Conservation (phyloP, 2,329 filamentous ascomycete genomes). For the Zasmidium citrigriseum region DNA sequence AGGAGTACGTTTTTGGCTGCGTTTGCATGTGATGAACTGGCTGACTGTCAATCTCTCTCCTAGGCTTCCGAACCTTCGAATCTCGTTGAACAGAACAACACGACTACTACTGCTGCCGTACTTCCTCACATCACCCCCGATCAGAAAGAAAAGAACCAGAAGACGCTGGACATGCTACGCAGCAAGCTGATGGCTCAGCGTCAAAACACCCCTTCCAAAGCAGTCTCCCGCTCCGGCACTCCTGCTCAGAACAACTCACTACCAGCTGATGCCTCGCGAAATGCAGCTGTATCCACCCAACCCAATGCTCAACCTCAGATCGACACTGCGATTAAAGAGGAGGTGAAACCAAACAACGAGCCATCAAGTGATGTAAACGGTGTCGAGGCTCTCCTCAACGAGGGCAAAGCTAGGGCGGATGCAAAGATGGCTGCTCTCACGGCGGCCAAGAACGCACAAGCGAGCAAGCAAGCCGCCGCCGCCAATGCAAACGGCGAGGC, state of each 20-base stretch:
- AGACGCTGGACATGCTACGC: conserved; percentile 35
- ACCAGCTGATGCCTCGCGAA: not conserved
- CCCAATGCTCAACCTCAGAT: conserved; percentile 1
- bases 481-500: conserved; percentile 3
- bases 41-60: conserved; percentile 15
- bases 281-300: not conserved
- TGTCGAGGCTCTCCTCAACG: conserved; percentile 26
- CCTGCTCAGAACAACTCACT: not conserved
- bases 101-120: not conserved
- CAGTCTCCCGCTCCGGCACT: not conserved
- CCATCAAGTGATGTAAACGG: conserved; percentile 1
- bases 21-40: conserved; percentile 14
- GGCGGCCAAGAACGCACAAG: not conserved
- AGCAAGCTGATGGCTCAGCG: conserved; percentile 30
- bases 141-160: conserved; percentile 28
- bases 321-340: not conserved
- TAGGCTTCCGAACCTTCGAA: conserved; percentile 12
- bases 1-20: conserved; percentile 18
- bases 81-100: not conserved
- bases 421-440: conserved; percentile 18
- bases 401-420: conserved; percentile 30
- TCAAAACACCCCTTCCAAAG: conserved; percentile 18
- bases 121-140: not conserved
- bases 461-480: not conserved
- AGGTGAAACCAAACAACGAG: not conserved